Conservation (phyloP, 2,329 filamentous ascomycete genomes). For the Monilinia fructicola region DNA sequence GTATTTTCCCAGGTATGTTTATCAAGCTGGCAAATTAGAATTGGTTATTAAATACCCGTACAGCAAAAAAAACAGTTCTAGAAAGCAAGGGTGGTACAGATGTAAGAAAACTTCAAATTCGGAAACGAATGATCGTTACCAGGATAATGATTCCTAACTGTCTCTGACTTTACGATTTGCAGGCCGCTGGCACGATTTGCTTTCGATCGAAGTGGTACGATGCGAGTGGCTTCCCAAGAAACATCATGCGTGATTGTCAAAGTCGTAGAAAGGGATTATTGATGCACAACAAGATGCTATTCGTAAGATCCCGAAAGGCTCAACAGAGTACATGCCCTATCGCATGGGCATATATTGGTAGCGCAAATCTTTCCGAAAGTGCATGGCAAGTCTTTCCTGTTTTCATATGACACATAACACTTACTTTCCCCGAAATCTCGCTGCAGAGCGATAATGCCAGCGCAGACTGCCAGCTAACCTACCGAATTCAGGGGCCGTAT, state of each 20-base stretch:
- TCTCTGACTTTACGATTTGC: slow-evolving; percentile 7
- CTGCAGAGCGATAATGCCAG: neutral
- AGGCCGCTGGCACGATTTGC: slow-evolving; percentile 81
- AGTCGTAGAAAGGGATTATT: slow-evolving; percentile 70
- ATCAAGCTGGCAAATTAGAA: slow-evolving; percentile 7
- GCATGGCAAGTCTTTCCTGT: slow-evolving; percentile 66
- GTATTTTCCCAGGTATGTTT: slow-evolving; percentile 69
- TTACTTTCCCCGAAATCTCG: neutral
- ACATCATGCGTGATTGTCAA: slow-evolving; percentile 71
- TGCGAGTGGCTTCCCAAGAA: slow-evolving; percentile 65
- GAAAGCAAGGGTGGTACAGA: slow-evolving; percentile 61
- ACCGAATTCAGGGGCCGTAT: slow-evolving; percentile 67
- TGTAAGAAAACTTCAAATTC: slow-evolving; percentile 44
- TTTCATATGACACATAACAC: neutral
- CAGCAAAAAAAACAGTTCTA: slow-evolving; percentile 58
- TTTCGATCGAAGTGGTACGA: slow-evolving; percentile 71
- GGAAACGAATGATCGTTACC: neutral
- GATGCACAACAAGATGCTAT: slow-evolving; percentile 82
- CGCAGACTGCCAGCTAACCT: slow-evolving; percentile 9
- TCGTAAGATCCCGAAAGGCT: slow-evolving; percentile 45
- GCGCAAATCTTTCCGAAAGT: slow-evolving; percentile 87
- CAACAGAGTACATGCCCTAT: slow-evolving; percentile 26
- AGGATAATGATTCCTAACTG: neutral
- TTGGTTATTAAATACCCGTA: slow-evolving; percentile 1
- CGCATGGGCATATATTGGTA: slow-evolving; percentile 85